Evolutionary conservation across 805 yeast genomes (phyloP), one percentile per base, ranked within the genome.

Genomic region (Lipomyces kockii): DNA sequence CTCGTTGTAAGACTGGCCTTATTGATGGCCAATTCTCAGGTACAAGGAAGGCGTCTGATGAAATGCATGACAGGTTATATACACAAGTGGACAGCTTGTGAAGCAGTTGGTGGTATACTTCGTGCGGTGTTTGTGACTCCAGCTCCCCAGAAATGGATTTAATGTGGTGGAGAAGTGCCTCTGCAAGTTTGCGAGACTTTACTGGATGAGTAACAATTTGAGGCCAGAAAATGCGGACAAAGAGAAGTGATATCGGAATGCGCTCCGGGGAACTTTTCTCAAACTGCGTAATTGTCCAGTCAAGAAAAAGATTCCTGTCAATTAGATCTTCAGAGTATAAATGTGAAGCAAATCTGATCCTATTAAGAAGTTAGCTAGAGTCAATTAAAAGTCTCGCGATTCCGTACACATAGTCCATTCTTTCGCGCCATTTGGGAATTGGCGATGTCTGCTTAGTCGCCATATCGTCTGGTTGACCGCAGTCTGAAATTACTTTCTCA

Each of bases 161-260:
- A 2, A 81, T 76, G 17, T 72, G 70, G 56, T 83, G 74, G 2
- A 91, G 77, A 65, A 91, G 78, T 3, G 82, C 80, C 71, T 88
- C 92, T 34, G 89, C 85, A 12, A 90, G 76, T 67, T 86, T 89
- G 69, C 89, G 89, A 32, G 90, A 83, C 25, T 89, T 76, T 70
- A 83, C 84, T 57, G 88, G 91, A 3, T 79, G 75, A 52, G 81
- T 80, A 2, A 87, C 77, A 1, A 91, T 78, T 61, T 88, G 89
- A 62, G 80, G 80, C 97, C 97, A 92, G 73, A 90, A 89, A 29
- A 88, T 80, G 67, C 86, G 83, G 5, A 89, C 76, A 2, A 90
- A 79, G 2, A 90, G 82, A 25, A 86, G 78, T 0, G 83, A 75
- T 27, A 84, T 72, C 0, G 88, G 87, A 6, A 85, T 70, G 63